Percentiles rank a stretch among this genome's conserved stretches.
Evolutionary conservation across 176 grass and related monocot genomes (phyloP).

Genomic region (Stipa capillata): DNA sequence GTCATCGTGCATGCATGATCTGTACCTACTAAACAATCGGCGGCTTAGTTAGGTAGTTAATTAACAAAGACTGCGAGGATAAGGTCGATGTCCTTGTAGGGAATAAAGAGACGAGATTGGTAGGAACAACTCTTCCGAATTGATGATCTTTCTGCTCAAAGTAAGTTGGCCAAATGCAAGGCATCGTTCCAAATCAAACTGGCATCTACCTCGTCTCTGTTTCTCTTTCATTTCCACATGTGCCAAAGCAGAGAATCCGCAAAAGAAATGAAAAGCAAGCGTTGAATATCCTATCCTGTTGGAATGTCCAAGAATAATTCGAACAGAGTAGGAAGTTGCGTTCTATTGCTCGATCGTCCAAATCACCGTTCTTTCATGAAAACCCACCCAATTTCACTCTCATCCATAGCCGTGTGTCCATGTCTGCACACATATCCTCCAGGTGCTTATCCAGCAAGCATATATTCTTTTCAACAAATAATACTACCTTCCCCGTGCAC

Average conservation of each 20-base stretch:
- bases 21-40: neutral
- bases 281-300: slow-evolving; percentile 28
- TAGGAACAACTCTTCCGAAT: neutral
- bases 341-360: neutral
- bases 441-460: too few species aligned
- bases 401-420: too few species aligned
- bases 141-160: neutral
- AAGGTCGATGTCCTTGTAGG: slow-evolving; percentile 23
- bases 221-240: neutral
- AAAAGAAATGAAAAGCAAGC: neutral
- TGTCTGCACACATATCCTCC: too few species aligned
- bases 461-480: too few species aligned
- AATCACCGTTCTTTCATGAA: neutral
- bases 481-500: too few species aligned
- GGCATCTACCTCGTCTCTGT: slow-evolving; percentile 16
- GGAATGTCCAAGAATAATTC: neutral
- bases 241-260: slow-evolving; percentile 6
- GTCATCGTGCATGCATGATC: neutral
- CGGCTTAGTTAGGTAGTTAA: neutral
- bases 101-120: slow-evolving; percentile 25
- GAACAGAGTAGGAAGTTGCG: neutral
- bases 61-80: slow-evolving; percentile 16
- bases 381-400: too few species aligned
- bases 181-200: neutral
- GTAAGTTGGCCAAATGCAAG: too few species aligned